Evolutionary conservation across 345 rosid genomes (phyloP), one percentile per base, ranked within the genome.

Genomic region (Heritiera fomes): DNA sequence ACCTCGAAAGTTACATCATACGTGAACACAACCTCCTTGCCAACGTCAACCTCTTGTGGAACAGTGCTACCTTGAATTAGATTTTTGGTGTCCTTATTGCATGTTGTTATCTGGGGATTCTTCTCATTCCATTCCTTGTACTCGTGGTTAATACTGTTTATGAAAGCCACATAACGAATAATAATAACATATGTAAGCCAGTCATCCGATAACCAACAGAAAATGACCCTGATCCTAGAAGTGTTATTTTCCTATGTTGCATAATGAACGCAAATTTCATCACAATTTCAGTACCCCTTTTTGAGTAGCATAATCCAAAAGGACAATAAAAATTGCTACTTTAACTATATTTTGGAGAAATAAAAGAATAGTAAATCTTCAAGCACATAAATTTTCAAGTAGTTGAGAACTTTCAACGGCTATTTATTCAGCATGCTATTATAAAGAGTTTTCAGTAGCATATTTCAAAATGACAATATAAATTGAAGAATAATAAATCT

Each of bases 1-100:
- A 95, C 99, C 99, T 86, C 85, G 82, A 94, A 96, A 68, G 93
- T 89, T 67, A 96, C 98, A 85, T 96, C 98, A 75, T 88, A 96
- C 8, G 99, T 94, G 80, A 96, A 96, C 69, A 96, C 98, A 85
- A 96, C 82, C 53, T 89, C 88, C 86, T 91, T 93, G 75, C 86
- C 86, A 3, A 81, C 56, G 18, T 88, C 94, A 83, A 95, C 98
- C 88, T 92, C 97, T 84, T 92, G 98, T 13, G 98, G 97, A 65
- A 91, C 93, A 64, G 93, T 89, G 83, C 91, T 92, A 82, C 95
- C 92, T 87, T 87, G 99, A 78, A 90, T 88, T 80, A 93, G 85
- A 79, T 89, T 91, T 84, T 93, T 95, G 80, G 96, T 92, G 63
- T 93, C 94, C 83, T 91, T 93, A 74, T 95, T 95, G 87, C 99